These are phyloP conservation scores for Fusarium zealandicum DNA, from an alignment of 2,329 filamentous ascomycete genomes.

Conservation along the genomic window DNA sequence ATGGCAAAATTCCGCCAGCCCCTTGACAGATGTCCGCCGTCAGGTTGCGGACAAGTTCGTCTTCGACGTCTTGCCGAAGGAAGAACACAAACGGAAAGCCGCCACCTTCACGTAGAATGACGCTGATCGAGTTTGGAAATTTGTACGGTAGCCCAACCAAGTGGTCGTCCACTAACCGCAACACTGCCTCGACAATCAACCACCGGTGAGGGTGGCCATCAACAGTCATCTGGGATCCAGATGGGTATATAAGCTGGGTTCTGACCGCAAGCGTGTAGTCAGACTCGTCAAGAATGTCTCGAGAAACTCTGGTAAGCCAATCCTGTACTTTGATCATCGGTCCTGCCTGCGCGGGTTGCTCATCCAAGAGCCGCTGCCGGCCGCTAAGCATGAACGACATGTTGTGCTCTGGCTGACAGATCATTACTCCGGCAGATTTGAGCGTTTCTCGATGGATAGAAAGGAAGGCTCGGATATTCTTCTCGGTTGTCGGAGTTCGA, in stretches of 20 bases:
- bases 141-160: conserved; percentile 45
- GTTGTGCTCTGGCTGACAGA: conserved; percentile 69
- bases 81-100: conserved; percentile 61
- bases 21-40: conserved; percentile 35
- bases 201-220: conserved; percentile 64
- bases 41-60: conserved; percentile 47
- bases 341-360: conserved; percentile 51
- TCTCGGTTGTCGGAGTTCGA: conserved; percentile 45
- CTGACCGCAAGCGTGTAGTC: conserved; percentile 63
- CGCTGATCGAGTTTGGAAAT: conserved; percentile 44
- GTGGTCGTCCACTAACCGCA: conserved; percentile 53
- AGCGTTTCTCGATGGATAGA: conserved; percentile 51
- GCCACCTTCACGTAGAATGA: conserved; percentile 44
- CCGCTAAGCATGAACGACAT: conserved; percentile 71
- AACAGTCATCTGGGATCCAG: conserved; percentile 56
- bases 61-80: conserved; percentile 56
- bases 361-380: conserved; percentile 62
- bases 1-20: conserved; percentile 32
- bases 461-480: conserved; percentile 44
- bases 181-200: conserved; percentile 53
- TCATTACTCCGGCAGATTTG: conserved; percentile 58
- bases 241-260: conserved; percentile 66
- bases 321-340: conserved; percentile 60
- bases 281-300: conserved; percentile 72
- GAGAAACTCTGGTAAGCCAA: conserved; percentile 57